Evolutionary conservation across 805 yeast species (phyloP), one percentile per base, ranked within the genome.

Genomic region (Candida fluviatilis): DNA sequence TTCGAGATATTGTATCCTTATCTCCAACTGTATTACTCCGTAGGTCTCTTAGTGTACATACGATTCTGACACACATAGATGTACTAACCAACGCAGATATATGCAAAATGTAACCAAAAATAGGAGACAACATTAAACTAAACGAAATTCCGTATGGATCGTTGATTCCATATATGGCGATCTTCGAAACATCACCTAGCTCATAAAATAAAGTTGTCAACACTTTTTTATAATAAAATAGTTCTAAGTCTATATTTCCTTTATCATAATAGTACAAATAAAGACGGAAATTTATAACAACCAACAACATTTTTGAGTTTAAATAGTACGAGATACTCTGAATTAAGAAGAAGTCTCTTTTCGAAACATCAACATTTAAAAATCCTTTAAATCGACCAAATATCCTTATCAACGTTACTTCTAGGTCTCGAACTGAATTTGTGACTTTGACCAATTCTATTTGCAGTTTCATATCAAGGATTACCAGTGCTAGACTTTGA

Each of bases 211-310:
- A 23, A 10, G 25, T 19, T 4, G 33, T 36, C 29, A 24, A 29
- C 3, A 29, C 33, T 21, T 36, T 36, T 23, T 36, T 36, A 15
- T 28, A 24, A 17, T 36, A 36, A 15, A 36, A 36, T 5, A 18
- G 19, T 18, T 36, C 38, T 15, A 36, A 36, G 8, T 36, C 34
- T 11, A 11, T 11, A 14, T 36, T 31, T 11, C 38, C 34, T 14
- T 12, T 17, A 26, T 36, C 28, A 11, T 19, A 12, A 13, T 36
- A 36, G 29, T 36, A 29, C 4, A 36, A 5, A 18, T 36, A 31
- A 13, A 30, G 32, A 14, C 31, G 17, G 17, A 36, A 36, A 23
- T 36, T 21, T 17, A 36, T 18, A 4, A 28, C 18, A 14, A 17
- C 34, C 18, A 36, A 29, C 10, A 36, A 36, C 16, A 36, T 12